Conservation (phyloP, 2,329 filamentous ascomycete species). For the Berkeleyomyces basicola region DNA sequence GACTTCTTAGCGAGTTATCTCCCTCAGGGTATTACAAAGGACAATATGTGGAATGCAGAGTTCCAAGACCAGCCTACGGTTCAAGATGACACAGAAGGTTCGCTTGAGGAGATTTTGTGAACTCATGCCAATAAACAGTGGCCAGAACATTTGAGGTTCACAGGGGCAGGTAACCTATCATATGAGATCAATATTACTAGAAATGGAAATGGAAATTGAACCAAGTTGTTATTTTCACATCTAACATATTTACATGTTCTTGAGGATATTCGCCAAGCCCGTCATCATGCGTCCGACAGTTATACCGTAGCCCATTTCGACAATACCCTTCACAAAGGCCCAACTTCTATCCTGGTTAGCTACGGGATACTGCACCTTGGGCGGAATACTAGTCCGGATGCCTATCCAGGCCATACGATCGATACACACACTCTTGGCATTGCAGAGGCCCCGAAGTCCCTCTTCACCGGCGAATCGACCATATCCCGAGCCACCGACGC, state of each 20-base stretch:
- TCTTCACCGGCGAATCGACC: constrained; percentile 86
- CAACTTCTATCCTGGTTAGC: constrained; percentile 44
- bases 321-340: constrained; percentile 44
- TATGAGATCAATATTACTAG: too few species aligned
- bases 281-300: constrained; percentile 23
- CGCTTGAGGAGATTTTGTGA: not conserved
- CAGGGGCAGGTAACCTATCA: too few species aligned
- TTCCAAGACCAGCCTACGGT: not conserved
- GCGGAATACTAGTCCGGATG: constrained; percentile 61
- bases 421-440: constrained; percentile 69
- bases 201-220: not conserved
- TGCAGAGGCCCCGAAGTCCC: constrained; percentile 69
- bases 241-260: constrained; percentile 23
- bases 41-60: not conserved
- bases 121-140: not conserved
- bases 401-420: constrained; percentile 51
- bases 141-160: too few species aligned
- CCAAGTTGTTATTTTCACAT: not conserved
- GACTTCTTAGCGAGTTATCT: constrained; percentile 58
- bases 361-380: constrained; percentile 68
- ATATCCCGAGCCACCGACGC: constrained; percentile 76
- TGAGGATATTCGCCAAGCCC: constrained; percentile 27
- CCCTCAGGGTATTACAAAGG: constrained; percentile 31
- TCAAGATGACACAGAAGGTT: not conserved
- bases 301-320: constrained; percentile 43